Conservation (phyloP, 352 stramenopile genomes). For the Elongisporangium prolatum region DNA sequence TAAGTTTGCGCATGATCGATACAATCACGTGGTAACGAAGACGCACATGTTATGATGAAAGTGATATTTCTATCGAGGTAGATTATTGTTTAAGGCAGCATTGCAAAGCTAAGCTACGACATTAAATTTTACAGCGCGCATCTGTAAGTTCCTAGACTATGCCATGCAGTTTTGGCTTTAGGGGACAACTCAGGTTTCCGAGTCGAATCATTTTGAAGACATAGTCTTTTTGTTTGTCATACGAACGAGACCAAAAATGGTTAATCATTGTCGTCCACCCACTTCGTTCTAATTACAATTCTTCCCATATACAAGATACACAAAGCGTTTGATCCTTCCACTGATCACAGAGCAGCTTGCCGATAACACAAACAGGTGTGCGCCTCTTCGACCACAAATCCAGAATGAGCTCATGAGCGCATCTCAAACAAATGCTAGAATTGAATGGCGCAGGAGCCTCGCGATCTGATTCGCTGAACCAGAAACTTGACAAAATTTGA, state of each 20-base stretch:
- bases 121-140: not conserved
- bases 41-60: no score
- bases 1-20: no score
- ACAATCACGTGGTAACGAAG: no score
- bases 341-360: not conserved
- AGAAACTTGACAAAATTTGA: not conserved
- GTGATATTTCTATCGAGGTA: no score
- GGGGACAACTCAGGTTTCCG: constrained; percentile 49
- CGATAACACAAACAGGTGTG: not conserved
- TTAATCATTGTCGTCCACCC: constrained; percentile 37
- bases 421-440: not conserved
- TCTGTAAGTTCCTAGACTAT: not conserved
- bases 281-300: not conserved
- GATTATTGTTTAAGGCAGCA: no score
- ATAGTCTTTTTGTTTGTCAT: constrained; percentile 26
- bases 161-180: not conserved
- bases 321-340: not conserved
- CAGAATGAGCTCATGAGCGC: not conserved
- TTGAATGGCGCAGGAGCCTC: not conserved
- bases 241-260: constrained; percentile 69
- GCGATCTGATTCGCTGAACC: not conserved
- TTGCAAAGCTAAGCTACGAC: not conserved
- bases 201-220: constrained; percentile 40
- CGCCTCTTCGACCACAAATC: not conserved
- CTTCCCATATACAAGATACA: not conserved